A percentile compares a stretch with the other conserved stretches of the same genome.
Conservation (phyloP, 208 protist species). For the Leishmania guyanensis region DNA sequence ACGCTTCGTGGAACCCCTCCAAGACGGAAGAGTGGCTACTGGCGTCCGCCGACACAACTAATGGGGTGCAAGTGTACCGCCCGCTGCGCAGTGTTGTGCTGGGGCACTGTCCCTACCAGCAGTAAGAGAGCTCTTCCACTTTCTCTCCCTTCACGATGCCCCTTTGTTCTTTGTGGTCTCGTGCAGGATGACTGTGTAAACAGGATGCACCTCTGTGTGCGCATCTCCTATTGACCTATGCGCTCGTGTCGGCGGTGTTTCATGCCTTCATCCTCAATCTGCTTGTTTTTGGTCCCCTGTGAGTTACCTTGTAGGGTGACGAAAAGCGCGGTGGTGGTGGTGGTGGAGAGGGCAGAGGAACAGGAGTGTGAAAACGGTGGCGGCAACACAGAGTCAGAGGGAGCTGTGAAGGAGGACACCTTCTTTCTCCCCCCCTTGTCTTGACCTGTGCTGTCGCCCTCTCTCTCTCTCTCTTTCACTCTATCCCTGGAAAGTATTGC, state of each 20-base stretch:
- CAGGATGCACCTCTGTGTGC: not conserved
- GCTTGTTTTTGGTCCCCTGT: not conserved
- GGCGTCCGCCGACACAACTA: slow-evolving; percentile 94
- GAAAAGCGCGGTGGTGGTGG: too few relatives aligned
- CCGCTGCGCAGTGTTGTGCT: slow-evolving; percentile 37
- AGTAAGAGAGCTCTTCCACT: not conserved
- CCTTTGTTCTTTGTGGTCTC: not conserved
- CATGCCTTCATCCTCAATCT: not conserved
- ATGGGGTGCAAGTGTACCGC: slow-evolving; percentile 94
- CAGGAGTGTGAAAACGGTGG: too few relatives aligned
- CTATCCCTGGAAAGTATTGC: not conserved
- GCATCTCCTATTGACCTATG: not conserved
- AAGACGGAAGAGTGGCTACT: slow-evolving; percentile 92
- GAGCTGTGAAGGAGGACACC: not conserved
- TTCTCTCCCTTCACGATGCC: not conserved
- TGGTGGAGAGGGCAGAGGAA: too few relatives aligned
- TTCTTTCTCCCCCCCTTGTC: slow-evolving; percentile 2
- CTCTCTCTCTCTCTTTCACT: not conserved
- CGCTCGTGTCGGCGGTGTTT: not conserved
- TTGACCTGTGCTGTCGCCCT: not conserved
- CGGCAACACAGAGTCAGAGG: not conserved
- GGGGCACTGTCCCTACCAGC: slow-evolving; percentile 40
- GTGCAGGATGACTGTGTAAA: not conserved
- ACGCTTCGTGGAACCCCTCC: slow-evolving; percentile 91
- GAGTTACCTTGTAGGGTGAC: not conserved